Percentiles rank a stretch among this genome's conserved stretches.
phyloP scores from a whole-genome alignment of 148 eudicot genomes.

The Drosera capensis region DNA sequence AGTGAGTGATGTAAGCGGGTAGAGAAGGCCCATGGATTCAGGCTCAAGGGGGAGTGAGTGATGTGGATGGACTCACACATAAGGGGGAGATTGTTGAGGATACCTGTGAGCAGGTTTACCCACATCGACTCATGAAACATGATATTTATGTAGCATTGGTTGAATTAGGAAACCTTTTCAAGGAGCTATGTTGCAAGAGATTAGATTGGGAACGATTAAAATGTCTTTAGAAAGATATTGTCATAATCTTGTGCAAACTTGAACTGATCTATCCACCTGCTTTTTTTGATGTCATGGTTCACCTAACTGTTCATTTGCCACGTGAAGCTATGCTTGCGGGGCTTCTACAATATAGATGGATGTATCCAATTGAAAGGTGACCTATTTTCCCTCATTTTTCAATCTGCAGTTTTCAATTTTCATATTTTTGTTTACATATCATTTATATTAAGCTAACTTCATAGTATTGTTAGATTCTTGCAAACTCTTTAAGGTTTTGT shows the following conservation, averaged over 20 bases:
- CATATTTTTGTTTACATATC: too few species aligned
- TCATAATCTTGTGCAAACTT: background rate
- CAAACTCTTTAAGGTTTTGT: background rate
- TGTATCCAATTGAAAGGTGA: background rate
- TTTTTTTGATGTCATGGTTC: conserved; percentile 1
- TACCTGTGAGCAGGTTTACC: background rate
- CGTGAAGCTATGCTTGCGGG: background rate
- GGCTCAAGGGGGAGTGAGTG: background rate
- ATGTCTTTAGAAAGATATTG: background rate
- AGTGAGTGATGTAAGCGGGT: too few species aligned
- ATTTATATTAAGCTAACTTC: too few species aligned
- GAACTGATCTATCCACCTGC: background rate
- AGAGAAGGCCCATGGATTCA: too few species aligned
- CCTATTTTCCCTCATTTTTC: too few species aligned
- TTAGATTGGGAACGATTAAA: background rate
- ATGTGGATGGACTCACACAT: background rate
- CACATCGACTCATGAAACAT: background rate
- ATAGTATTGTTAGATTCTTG: background rate
- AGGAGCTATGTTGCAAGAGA: background rate
- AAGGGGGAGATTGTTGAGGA: too few species aligned
- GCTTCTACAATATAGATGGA: background rate
- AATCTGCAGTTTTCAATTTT: too few species aligned
- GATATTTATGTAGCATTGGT: background rate
- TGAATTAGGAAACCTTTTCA: background rate
- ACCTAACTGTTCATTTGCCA: background rate